Percentiles rank a stretch among this genome's conserved stretches.
These are phyloP conservation scores for Bathelium albidoporum DNA, from an alignment of 495 filamentous ascomycete genomes.

Conservation along the genomic window DNA sequence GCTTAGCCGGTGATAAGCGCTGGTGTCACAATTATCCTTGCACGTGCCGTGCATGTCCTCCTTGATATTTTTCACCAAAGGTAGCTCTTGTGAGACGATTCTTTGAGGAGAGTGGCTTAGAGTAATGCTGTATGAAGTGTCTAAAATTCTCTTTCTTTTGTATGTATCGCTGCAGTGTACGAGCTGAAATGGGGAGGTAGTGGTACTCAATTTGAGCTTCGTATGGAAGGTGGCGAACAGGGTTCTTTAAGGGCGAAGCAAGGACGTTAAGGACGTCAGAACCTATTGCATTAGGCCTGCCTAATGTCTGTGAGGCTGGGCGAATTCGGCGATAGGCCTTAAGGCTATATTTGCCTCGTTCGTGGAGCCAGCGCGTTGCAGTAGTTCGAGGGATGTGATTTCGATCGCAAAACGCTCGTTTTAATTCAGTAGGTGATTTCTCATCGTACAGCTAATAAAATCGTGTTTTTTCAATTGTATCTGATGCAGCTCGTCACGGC, in stretches of 20 bases:
- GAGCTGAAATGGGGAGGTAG: not conserved
- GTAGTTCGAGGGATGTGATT: not conserved
- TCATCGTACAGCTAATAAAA: not conserved
- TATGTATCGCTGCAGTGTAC: not conserved
- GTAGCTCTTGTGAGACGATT: no score
- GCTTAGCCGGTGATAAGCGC: no score
- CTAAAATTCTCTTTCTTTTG: no score
- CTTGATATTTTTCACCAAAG: no score
- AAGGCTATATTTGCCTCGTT: not conserved
- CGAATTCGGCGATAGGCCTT: not conserved
- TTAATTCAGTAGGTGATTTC: not conserved
- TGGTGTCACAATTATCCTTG: no score
- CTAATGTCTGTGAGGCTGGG: not conserved
- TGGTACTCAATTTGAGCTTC: not conserved
- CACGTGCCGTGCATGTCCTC: no score
- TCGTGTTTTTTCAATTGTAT: not conserved
- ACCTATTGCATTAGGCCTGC: not conserved
- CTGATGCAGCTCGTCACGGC: not conserved
- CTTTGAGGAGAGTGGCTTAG: no score
- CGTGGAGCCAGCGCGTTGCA: not conserved
- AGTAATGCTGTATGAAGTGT: no score
- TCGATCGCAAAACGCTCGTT: not conserved
- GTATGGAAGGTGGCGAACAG: not conserved
- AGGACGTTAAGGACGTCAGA: not conserved
- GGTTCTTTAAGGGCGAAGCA: not conserved